Conservation (phyloP, 2,329 filamentous ascomycete species). For the Alternaria triticimaculans region DNA sequence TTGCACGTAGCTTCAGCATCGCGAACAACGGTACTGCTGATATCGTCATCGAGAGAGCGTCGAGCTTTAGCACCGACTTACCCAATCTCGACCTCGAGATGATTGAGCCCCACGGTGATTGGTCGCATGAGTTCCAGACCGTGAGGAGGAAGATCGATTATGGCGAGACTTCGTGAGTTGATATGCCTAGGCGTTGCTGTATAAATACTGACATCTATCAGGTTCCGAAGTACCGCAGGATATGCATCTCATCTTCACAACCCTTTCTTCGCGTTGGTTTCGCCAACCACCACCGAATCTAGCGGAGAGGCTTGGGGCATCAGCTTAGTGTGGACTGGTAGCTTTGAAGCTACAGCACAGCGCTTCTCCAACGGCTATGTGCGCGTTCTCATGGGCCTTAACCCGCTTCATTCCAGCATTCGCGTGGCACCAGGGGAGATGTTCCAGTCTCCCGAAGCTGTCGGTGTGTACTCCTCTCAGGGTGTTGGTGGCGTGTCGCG, state of each 20-base stretch:
- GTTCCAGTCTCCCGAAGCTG: slow-evolving; percentile 67
- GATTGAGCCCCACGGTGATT: slow-evolving; percentile 68
- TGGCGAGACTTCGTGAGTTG: slow-evolving; percentile 51
- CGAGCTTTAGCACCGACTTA: slow-evolving; percentile 68
- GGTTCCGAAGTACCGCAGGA: slow-evolving; percentile 66
- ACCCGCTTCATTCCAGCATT: slow-evolving; percentile 67
- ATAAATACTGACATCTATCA: slow-evolving; percentile 33
- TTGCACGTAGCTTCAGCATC: slow-evolving; percentile 67
- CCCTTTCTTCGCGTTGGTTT: slow-evolving; percentile 66
- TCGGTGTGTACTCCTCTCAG: slow-evolving; percentile 65
- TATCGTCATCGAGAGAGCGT: slow-evolving; percentile 63
- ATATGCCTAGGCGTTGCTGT: not conserved
- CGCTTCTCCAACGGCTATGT: slow-evolving; percentile 68
- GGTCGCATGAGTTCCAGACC: slow-evolving; percentile 65
- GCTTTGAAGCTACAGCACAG: slow-evolving; percentile 67
- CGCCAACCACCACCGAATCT: slow-evolving; percentile 65
- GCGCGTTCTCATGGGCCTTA: slow-evolving; percentile 66
- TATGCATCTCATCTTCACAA: slow-evolving; percentile 71
- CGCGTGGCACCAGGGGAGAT: slow-evolving; percentile 62
- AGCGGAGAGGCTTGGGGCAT: slow-evolving; percentile 70
- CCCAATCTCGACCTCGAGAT: slow-evolving; percentile 67
- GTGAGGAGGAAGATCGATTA: slow-evolving; percentile 63
- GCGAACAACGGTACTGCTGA: slow-evolving; percentile 63
- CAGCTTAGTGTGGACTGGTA: slow-evolving; percentile 69
- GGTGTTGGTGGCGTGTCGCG: slow-evolving; percentile 69